Conservation (phyloP, 306 rosid genomes). For the Lathyrus sativus region DNA sequence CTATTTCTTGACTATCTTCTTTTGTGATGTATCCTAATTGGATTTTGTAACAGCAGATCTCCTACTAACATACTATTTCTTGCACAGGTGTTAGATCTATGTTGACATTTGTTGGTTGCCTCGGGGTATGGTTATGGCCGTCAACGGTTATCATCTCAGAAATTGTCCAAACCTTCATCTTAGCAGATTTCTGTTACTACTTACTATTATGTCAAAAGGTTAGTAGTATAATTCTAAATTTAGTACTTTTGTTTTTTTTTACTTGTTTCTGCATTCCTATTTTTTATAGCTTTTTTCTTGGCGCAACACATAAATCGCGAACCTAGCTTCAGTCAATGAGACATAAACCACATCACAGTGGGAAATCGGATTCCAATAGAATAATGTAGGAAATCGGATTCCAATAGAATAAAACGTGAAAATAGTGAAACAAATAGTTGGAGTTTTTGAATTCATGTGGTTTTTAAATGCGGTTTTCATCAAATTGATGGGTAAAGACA, state of each 20-base stretch:
- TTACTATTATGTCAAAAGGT: conserved; percentile 87
- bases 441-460: no score
- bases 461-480: no score
- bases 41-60: no score
- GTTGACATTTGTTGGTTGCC: conserved; percentile 90
- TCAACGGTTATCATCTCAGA: conserved; percentile 96
- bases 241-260: conserved; percentile 6
- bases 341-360: conserved; percentile 54
- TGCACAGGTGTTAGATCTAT: conserved; percentile 86
- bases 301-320: not conserved
- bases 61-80: conserved; percentile 41
- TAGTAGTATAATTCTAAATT: conserved; percentile 33
- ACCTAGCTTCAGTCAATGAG: conserved; percentile 78
- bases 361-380: no score
- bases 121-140: conserved; percentile 93
- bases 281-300: conserved; percentile 1
- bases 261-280: not conserved
- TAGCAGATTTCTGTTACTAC: conserved; percentile 93
- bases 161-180: conserved; percentile 89
- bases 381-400: no score
- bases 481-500: not conserved
- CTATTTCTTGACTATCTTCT: no score
- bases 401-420: no score
- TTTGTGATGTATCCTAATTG: no score
- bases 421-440: no score